Evolutionary conservation across 1,139 yeast species (phyloP).

Genomic region (Suhomyces panamericanus): DNA sequence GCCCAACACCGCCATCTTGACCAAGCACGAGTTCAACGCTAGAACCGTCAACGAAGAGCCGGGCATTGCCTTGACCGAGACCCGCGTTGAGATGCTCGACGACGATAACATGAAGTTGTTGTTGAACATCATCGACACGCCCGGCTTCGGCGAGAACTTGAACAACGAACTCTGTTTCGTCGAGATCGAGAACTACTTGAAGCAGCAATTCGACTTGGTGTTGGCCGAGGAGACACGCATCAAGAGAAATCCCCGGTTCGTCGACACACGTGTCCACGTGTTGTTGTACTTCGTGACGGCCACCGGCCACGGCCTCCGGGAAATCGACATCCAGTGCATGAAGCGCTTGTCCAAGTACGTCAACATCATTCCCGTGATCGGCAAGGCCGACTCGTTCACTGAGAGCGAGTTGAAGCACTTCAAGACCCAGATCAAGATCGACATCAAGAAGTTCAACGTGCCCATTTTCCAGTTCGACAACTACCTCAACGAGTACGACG

Average conservation of each 20-base stretch:
- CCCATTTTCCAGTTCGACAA: constrained; percentile 79
- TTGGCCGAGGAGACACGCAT: constrained; percentile 89
- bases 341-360: constrained; percentile 75
- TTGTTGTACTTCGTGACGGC: constrained; percentile 71
- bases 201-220: constrained; percentile 89
- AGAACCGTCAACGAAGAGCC: constrained; percentile 53
- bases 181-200: constrained; percentile 73
- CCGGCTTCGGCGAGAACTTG: constrained; percentile 76
- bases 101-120: constrained; percentile 72
- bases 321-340: constrained; percentile 76
- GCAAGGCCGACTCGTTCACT: constrained; percentile 87
- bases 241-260: constrained; percentile 80
- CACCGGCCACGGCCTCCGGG: constrained; percentile 77
- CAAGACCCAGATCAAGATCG: constrained; percentile 59
- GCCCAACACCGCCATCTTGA: constrained; percentile 47
- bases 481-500: constrained; percentile 44
- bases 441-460: constrained; percentile 71
- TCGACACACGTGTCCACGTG: constrained; percentile 74
- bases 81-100: constrained; percentile 67
- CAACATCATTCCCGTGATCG: constrained; percentile 83
- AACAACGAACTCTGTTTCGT: constrained; percentile 63
- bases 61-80: constrained; percentile 65
- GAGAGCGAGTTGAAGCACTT: constrained; percentile 63
- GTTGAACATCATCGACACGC: constrained; percentile 67
- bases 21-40: constrained; percentile 45